Evolutionary conservation across 2,329 filamentous ascomycete species (phyloP).

Genomic region (Paracoccidioides lutzii): DNA sequence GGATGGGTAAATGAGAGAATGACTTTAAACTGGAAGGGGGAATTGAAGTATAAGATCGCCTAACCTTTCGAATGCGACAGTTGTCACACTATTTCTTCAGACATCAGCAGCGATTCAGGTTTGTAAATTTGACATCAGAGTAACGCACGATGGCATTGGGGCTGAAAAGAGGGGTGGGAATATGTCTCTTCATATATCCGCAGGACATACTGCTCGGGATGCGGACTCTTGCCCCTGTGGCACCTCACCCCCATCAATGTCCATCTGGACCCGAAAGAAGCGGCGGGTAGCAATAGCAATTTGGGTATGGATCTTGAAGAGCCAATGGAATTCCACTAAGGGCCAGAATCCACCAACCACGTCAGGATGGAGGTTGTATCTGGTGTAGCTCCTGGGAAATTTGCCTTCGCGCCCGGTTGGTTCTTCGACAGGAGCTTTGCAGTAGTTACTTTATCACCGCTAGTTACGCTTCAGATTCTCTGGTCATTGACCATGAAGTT

Average conservation of each 20-base stretch:
- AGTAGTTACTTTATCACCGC: too few species aligned
- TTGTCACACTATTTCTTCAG: slow-evolving; percentile 9
- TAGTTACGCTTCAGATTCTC: too few species aligned
- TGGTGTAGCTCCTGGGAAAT: too few species aligned
- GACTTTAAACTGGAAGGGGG: not conserved
- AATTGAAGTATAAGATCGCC: not conserved
- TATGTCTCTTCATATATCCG: not conserved
- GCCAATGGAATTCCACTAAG: too few species aligned
- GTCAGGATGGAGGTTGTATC: too few species aligned
- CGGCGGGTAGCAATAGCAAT: not conserved
- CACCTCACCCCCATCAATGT: not conserved
- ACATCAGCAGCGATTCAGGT: not conserved
- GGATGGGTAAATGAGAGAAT: not conserved
- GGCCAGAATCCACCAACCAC: too few species aligned
- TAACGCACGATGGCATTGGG: too few species aligned
- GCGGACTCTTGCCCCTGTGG: not conserved
- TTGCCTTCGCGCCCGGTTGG: too few species aligned
- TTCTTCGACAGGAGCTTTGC: too few species aligned
- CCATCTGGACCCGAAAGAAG: not conserved
- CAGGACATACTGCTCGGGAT: not conserved
- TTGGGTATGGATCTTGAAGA: not conserved
- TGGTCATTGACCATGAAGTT: too few species aligned
- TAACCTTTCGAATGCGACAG: slow-evolving; percentile 12
- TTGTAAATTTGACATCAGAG: too few species aligned
- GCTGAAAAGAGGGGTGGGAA: not conserved